phyloP scores from a whole-genome alignment of 2,329 filamentous ascomycete genomes.

The Nigrospora sphaerica region DNA sequence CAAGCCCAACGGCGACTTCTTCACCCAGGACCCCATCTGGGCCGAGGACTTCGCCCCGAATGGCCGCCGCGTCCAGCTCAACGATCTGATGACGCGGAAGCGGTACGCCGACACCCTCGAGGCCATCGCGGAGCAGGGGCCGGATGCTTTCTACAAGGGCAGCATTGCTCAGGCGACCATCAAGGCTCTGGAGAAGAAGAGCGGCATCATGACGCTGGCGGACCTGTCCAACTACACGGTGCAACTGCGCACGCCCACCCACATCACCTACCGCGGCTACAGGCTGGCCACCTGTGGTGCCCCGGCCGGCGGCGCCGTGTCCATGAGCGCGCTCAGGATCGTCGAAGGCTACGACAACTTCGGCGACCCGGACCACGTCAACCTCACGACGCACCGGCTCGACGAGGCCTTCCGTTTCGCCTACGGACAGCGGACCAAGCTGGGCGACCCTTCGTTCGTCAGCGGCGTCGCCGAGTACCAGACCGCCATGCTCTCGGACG shows the following conservation, averaged over 20 bases:
- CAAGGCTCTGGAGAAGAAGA: conserved; percentile 50
- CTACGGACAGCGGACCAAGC: conserved; percentile 63
- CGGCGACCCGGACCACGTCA: conserved; percentile 42
- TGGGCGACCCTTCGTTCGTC: conserved; percentile 73
- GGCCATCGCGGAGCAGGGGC: conserved; percentile 36
- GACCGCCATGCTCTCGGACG: conserved; percentile 56
- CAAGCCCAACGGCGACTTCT: conserved; percentile 48
- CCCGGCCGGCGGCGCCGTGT: conserved; percentile 67
- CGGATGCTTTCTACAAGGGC: conserved; percentile 36
- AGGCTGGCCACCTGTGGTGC: conserved; percentile 62
- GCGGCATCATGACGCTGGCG: conserved; percentile 74
- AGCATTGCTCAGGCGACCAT: conserved; percentile 34
- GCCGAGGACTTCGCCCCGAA: conserved; percentile 69
- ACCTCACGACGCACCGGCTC: conserved; percentile 68
- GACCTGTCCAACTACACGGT: conserved; percentile 73
- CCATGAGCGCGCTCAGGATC: conserved; percentile 66
- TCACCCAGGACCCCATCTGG: conserved; percentile 67
- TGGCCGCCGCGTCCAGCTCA: conserved; percentile 21
- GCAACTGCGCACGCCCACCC: conserved; percentile 50
- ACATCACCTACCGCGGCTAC: conserved; percentile 62
- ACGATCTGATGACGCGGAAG: conserved; percentile 32
- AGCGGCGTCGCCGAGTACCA: conserved; percentile 52
- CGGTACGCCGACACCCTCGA: conserved; percentile 49
- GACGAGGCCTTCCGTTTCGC: conserved; percentile 79
- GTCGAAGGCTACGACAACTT: conserved; percentile 64